Evolutionary conservation across 129 eudicot genomes (phyloP).

Genomic region (Flaveria linearis): DNA sequence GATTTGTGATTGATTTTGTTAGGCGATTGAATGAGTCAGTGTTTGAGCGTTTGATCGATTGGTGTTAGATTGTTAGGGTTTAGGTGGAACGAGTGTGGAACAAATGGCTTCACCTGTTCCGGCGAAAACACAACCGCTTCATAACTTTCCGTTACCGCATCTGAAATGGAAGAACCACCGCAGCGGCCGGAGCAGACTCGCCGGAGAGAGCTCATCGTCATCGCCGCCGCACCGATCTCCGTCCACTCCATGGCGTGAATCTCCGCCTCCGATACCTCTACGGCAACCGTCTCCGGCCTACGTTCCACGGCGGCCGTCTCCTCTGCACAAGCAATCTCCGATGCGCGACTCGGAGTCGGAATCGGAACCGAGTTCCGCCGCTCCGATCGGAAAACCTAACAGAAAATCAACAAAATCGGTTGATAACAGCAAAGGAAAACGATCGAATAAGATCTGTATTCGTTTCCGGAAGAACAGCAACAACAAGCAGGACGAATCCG

Average conservation of each 20-base stretch:
- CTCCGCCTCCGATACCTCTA: slow-evolving; percentile 33
- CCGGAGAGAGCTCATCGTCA: slow-evolving; percentile 34
- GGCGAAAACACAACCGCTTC: slow-evolving; percentile 67
- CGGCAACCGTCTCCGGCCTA: slow-evolving; percentile 29
- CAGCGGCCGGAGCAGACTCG: slow-evolving; percentile 44
- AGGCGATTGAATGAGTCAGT: slow-evolving; percentile 9
- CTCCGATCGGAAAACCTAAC: slow-evolving; percentile 19
- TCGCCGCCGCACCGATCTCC: slow-evolving; percentile 42
- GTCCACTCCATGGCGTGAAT: slow-evolving; percentile 29
- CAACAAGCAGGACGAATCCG: slow-evolving; percentile 30
- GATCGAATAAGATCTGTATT: slow-evolving; percentile 47
- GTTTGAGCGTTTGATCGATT: slow-evolving; percentile 25
- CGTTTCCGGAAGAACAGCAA: slow-evolving; percentile 30
- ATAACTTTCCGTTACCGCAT: slow-evolving; percentile 66
- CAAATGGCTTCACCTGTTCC: slow-evolving; percentile 65
- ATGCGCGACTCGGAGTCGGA: slow-evolving; percentile 45
- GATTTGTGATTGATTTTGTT: slow-evolving; percentile 5
- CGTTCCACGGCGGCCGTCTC: slow-evolving; percentile 37
- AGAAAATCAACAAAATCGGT: slow-evolving; percentile 7
- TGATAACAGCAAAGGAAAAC: slow-evolving; percentile 18
- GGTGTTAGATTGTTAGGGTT: slow-evolving; percentile 30
- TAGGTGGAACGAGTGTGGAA: not conserved
- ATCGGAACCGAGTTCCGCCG: slow-evolving; percentile 34
- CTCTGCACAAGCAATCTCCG: slow-evolving; percentile 42
- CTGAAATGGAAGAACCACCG: slow-evolving; percentile 67